Evolutionary conservation across 306 rosid genomes (phyloP).

Genomic region (Lagenaria siceraria): DNA sequence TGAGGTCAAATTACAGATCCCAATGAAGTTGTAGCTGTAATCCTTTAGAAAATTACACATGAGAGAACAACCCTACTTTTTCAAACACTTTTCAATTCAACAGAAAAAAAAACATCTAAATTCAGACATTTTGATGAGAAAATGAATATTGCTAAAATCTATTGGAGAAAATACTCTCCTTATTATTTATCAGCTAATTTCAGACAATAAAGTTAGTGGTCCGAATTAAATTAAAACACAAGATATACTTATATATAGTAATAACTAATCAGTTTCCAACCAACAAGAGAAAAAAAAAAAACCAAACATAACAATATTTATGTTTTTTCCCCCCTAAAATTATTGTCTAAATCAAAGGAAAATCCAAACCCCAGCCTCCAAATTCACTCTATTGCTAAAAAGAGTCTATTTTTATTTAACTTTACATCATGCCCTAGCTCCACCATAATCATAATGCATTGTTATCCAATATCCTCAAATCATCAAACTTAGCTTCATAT

Average conservation of each 20-base stretch:
- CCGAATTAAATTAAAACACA: neutral
- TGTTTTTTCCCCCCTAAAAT: neutral
- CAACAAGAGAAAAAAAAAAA: neutral
- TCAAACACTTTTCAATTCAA: neutral
- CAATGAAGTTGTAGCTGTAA: slow-evolving; percentile 7
- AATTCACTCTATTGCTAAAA: neutral
- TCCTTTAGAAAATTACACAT: neutral
- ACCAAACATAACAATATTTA: neutral
- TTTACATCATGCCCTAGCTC: neutral
- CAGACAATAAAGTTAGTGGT: neutral
- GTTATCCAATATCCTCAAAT: slow-evolving; percentile 7
- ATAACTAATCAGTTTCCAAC: neutral
- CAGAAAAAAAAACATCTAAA: neutral
- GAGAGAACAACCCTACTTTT: neutral
- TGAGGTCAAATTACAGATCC: neutral
- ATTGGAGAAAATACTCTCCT: neutral
- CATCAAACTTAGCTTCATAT: slow-evolving; percentile 18
- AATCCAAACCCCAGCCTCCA: neutral
- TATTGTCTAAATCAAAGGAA: neutral
- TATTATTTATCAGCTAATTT: neutral
- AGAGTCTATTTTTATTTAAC: neutral
- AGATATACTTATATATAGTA: neutral
- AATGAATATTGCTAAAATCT: neutral
- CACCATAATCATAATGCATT: neutral
- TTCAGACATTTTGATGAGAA: neutral